Conservation (phyloP, 805 yeast species). For the Monosporozyma servazzii region DNA sequence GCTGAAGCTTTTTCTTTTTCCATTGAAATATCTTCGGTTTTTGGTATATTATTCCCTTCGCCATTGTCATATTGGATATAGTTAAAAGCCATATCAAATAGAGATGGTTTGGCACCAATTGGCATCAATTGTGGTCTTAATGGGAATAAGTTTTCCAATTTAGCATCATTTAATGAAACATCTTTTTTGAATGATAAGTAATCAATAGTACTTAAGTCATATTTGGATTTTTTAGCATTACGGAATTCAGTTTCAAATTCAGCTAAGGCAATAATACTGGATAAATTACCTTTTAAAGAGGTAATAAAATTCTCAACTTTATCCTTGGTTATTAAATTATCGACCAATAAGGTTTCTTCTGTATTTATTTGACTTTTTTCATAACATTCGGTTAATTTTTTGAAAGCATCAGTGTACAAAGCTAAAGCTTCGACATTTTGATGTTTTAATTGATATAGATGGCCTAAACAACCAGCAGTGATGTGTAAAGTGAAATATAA, state of each 20-base stretch:
- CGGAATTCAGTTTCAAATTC: slow-evolving; percentile 24
- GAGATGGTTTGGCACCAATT: slow-evolving; percentile 74
- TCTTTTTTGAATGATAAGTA: not conserved
- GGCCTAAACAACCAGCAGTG: slow-evolving; percentile 22
- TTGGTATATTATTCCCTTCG: not conserved
- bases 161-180: slow-evolving; percentile 16
- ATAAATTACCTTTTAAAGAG: slow-evolving; percentile 32
- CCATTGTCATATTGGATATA: slow-evolving; percentile 46
- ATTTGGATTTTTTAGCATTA: slow-evolving; percentile 2
- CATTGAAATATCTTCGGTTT: not conserved
- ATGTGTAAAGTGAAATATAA: slow-evolving; percentile 16
- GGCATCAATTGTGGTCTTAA: slow-evolving; percentile 42
- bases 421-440: slow-evolving; percentile 26
- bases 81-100: slow-evolving; percentile 85
- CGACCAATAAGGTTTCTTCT: slow-evolving; percentile 14
- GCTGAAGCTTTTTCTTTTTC: slow-evolving; percentile 8
- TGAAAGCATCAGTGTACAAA: slow-evolving; percentile 20
- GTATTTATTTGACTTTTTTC: slow-evolving; percentile 3
- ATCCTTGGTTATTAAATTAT: slow-evolving; percentile 15
- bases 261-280: slow-evolving; percentile 30
- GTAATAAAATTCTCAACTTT: slow-evolving; percentile 43
- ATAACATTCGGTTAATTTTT: slow-evolving; percentile 10
- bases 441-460: slow-evolving; percentile 22
- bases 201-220: slow-evolving; percentile 14
- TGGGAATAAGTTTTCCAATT: slow-evolving; percentile 22